These are phyloP conservation scores for Vitis hybrid DNA, from an alignment of 177 flowering plant genomes.

Conservation along the genomic window DNA sequence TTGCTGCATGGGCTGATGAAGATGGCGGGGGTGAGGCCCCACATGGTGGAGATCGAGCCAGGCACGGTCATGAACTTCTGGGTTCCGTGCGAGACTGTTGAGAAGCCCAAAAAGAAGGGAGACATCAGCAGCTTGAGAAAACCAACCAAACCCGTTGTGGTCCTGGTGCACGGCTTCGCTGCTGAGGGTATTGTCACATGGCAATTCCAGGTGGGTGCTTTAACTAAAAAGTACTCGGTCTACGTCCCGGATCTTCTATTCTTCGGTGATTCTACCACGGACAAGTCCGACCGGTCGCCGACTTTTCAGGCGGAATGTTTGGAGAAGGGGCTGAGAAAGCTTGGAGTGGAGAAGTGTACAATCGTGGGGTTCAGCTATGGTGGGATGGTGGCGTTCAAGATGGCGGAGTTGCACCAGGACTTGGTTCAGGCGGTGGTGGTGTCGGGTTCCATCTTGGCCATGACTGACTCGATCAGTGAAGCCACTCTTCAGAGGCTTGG, in stretches of 20 bases:
- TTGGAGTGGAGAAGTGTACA: constrained; percentile 66
- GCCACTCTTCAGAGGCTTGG: constrained; percentile 45
- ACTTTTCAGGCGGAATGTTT: constrained; percentile 73
- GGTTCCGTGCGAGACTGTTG: constrained; percentile 61
- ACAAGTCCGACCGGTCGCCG: constrained; percentile 63
- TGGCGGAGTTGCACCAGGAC: constrained; percentile 62
- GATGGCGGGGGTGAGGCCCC: constrained; percentile 64
- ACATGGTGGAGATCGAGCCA: constrained; percentile 61
- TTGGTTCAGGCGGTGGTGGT: constrained; percentile 67
- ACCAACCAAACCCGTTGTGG: constrained; percentile 62
- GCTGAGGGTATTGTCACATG: constrained; percentile 85
- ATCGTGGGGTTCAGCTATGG: constrained; percentile 92
- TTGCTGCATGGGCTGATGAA: constrained; percentile 74
- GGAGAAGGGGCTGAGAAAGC: constrained; percentile 48
- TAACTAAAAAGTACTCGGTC: constrained; percentile 65
- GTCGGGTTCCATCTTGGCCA: constrained; percentile 66
- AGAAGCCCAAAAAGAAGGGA: constrained; percentile 23
- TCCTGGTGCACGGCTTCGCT: constrained; percentile 85
- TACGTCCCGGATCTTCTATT: constrained; percentile 89
- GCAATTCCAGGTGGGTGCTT: constrained; percentile 84
- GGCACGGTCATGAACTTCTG: constrained; percentile 84
- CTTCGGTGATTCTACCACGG: constrained; percentile 69
- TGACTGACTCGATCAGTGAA: constrained; percentile 64
- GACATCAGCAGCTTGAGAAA: constrained; percentile 2
- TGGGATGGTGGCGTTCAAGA: constrained; percentile 85